Conservation (phyloP, 2,329 filamentous ascomycete species). For the Metarhizium rileyi region DNA sequence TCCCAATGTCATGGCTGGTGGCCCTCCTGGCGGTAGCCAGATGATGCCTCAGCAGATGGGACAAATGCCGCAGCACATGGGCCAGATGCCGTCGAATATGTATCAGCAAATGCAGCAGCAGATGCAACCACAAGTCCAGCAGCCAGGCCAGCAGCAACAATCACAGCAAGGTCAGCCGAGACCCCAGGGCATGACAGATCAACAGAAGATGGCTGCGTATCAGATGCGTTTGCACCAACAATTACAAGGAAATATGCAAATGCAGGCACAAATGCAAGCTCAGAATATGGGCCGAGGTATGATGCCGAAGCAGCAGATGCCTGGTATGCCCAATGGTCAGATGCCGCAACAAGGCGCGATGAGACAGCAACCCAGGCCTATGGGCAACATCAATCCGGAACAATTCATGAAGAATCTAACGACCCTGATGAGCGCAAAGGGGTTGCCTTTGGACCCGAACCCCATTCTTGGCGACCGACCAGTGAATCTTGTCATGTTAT, state of each 20-base stretch:
- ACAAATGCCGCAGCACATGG: slow-evolving; percentile 37
- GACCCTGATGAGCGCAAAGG: slow-evolving; percentile 66
- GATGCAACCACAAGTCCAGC: slow-evolving; percentile 31
- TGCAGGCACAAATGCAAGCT: slow-evolving; percentile 41
- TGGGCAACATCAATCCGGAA: slow-evolving; percentile 45
- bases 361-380: slow-evolving; percentile 38
- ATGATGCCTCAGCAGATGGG: slow-evolving; percentile 46
- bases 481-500: slow-evolving; percentile 68
- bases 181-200: slow-evolving; percentile 39
- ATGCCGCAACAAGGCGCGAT: slow-evolving; percentile 38
- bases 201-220: slow-evolving; percentile 66
- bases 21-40: slow-evolving; percentile 23
- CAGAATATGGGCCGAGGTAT: slow-evolving; percentile 36
- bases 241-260: slow-evolving; percentile 47
- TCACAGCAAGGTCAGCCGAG: slow-evolving; percentile 30
- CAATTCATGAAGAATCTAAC: slow-evolving; percentile 67
- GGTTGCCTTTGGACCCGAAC: slow-evolving; percentile 63
- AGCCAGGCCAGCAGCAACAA: slow-evolving; percentile 57
- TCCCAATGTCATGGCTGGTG: slow-evolving; percentile 37
- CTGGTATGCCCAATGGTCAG: slow-evolving; percentile 45
- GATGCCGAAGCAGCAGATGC: slow-evolving; percentile 43
- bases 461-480: slow-evolving; percentile 65
- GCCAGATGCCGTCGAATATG: slow-evolving; percentile 35
- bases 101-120: slow-evolving; percentile 32
- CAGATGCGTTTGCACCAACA: slow-evolving; percentile 79